Evolutionary conservation across 2,329 filamentous ascomycete genomes (phyloP), one percentile per base, ranked within the genome.

Genomic region (Pseudovirgaria hyperparasitica): DNA sequence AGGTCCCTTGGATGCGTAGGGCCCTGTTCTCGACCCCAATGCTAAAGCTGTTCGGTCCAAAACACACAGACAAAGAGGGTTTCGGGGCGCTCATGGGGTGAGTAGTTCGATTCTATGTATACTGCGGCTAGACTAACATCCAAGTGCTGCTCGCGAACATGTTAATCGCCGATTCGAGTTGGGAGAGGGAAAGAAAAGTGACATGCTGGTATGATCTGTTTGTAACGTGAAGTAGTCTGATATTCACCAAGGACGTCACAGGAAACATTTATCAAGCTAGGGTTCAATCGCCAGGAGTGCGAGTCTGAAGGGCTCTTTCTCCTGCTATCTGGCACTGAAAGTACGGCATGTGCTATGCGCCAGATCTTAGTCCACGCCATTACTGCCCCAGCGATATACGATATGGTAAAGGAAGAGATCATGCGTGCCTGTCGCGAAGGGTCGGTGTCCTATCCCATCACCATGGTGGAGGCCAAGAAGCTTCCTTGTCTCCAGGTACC

Each of bases 11-110:
- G 19, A 27, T 43, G 6, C 33, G 39, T 9, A 18, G 34, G 20
- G 12, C 42, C 5, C 23, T 42, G 11, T 37, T 40, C 4, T 39
- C 40, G 11, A 32, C 27, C 2, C 23, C 35, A 10, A 19, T 46
- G n/a, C 27, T 35, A 15, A 28, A 36, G 1, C 20, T 41, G 4
- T 28, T 42, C 12, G 26, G 26, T 9, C 39, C 40, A 1, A 29
- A 28, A 2, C 39, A 40, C 49, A 68, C 50, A 36, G 63, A 65
- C 57, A 52, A 56, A 48, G 43, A 42, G 7, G 50, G 50, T 5
- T 43, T 60, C 5, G 50, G 49, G 9, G 43, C 42, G 9, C 46
- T 56, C 17, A 57, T 55, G 41, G 48, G 48, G 23, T 50, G 21
- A 18, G 30, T 26, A 6, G 9, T n/a, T 16, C 13, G 16, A 1